Base-by-base conservation (phyloP, 2,329 filamentous ascomycete genomes). In the Davidsoniella virescens region DNA sequence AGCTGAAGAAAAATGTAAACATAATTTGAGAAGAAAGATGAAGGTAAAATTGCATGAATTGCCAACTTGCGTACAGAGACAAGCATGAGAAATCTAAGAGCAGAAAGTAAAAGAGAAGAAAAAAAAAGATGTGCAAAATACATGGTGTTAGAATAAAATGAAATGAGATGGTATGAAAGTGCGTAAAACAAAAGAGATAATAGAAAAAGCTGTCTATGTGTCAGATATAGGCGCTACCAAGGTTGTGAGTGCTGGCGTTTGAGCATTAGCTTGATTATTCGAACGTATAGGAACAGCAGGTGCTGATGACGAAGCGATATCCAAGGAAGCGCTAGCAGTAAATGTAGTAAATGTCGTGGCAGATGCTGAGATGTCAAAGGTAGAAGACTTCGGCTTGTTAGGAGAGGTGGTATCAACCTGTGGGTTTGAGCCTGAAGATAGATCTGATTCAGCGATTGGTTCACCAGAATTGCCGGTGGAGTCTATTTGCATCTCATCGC, bases 401-500 rank as follows among this genome's bases (percentile, higher is more conserved):
- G 20, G 20, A 6, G 36, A 36, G 33, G 44, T 37, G 8, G 33
- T 41, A 20, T 44, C 36, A 16, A 36, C 33, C 20, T 39, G 33
- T 8, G 48, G 48, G 14, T 26, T 37, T 25, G 29, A 50, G 14
- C 42, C 42, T 5, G 48, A 44, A 12, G 41, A 40, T 18, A 44
- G 12, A 18, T 26, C 20, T 9, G 48, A 37, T 20, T 36, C 29
- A 12, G 48, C 33, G 39, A 37, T 25, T 16, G 23, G 17, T 25
- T 50, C 48, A 23, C 20, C 20, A 20, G 48, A 42, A 1, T 36
- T 16, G 8, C 38, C 40, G 29, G 36, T 62, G 59, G 33, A 56
- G 53, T 44, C 57, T 52, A 16, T n/a, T 25, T 50, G 52, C 49
- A 10, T 59, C 58, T 25, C 23, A 54, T 40, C 53, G 41, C 41